Conservation (phyloP, 768 basidiomycete genomes). For the Rhizopogon vinicolor region DNA sequence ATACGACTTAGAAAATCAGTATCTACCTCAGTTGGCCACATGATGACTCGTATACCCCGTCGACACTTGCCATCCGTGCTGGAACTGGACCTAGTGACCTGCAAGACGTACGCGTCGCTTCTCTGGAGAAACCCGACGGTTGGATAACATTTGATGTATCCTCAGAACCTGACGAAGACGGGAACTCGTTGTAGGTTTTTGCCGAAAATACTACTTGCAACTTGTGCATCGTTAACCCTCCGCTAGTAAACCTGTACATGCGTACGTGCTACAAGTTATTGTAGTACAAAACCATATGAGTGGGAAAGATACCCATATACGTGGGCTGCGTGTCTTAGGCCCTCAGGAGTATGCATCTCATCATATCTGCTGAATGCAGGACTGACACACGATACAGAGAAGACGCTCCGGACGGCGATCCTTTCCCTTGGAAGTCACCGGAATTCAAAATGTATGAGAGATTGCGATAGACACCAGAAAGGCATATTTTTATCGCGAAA, state of each 20-base stretch:
- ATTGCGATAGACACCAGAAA: conserved; percentile 45
- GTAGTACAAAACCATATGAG: conserved; percentile 95
- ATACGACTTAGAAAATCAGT: conserved; percentile 72
- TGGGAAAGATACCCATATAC: conserved; percentile 97
- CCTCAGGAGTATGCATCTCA: conserved; percentile 63
- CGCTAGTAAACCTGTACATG: conserved; percentile 76
- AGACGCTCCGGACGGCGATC: conserved; percentile 53
- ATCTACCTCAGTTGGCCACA: conserved; percentile 74
- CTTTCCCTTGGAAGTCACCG: conserved; percentile 62
- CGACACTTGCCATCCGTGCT: conserved; percentile 83
- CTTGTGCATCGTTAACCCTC: neutral
- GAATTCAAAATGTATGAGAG: conserved; percentile 75
- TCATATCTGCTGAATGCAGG: neutral
- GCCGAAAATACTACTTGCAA: neutral
- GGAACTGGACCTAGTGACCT: conserved; percentile 90
- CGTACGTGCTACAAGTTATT: conserved; percentile 87
- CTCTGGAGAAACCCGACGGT: conserved; percentile 87
- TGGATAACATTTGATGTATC: conserved; percentile 90
- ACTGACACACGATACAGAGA: conserved; percentile 29
- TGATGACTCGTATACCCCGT: conserved; percentile 97
- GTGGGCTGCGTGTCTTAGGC: conserved; percentile 85
- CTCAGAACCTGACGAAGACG: conserved; percentile 73
- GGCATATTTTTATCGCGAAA: neutral
- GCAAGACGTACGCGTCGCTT: conserved; percentile 84
- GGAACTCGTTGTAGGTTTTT: conserved; percentile 67